Evolutionary conservation across 1,284 basidiomycete species (phyloP).

Genomic region (Meira miltonrushii): DNA sequence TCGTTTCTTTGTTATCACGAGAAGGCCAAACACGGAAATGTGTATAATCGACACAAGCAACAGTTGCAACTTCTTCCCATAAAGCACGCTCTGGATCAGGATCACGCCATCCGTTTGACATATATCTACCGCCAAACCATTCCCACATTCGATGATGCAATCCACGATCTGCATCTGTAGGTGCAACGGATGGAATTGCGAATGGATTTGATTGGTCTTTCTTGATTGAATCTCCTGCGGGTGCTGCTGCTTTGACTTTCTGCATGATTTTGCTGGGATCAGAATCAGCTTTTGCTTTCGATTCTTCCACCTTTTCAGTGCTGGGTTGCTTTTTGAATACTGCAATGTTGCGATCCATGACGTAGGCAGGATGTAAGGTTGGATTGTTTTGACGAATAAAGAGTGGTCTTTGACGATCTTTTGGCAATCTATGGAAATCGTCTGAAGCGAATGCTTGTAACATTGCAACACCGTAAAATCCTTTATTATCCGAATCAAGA

Average conservation of each 20-base stretch:
- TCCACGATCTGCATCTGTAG: too few species aligned
- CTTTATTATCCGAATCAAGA: neutral
- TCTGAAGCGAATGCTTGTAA: neutral
- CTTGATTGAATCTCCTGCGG: neutral
- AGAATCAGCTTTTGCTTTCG: too few species aligned
- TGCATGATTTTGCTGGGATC: too few species aligned
- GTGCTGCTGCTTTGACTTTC: neutral
- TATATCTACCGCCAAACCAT: neutral
- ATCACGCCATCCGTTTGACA: conserved; percentile 5
- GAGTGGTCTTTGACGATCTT: conserved; percentile 4
- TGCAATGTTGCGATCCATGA: neutral
- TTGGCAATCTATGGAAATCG: neutral
- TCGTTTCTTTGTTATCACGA: neutral
- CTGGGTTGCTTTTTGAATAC: neutral
- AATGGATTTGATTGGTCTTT: neutral
- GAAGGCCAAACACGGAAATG: neutral
- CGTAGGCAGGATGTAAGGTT: neutral
- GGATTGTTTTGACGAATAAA: conserved; percentile 4
- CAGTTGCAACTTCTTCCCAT: conserved; percentile 1
- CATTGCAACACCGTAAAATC: conserved; percentile 4
- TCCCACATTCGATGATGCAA: conserved; percentile 5
- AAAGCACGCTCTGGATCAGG: conserved; percentile 2
- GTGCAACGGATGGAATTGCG: neutral
- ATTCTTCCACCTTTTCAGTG: too few species aligned
- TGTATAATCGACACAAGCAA: neutral